Evolutionary conservation across 495 filamentous ascomycete species (phyloP).

Genomic region (Parachaetomium inaequale): DNA sequence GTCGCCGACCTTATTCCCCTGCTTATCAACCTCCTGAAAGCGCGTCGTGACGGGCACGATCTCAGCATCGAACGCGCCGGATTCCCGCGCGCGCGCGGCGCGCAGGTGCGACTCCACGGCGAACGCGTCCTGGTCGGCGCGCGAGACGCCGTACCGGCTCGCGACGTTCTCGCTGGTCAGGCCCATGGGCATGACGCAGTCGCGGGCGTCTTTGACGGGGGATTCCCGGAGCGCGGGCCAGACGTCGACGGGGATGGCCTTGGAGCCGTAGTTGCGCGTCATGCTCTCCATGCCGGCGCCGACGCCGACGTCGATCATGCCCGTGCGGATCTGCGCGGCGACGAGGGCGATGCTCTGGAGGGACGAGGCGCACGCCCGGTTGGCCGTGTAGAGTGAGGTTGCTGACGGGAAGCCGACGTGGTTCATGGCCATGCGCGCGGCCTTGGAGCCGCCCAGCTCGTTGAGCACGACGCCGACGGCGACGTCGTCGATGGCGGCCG

Average conservation of each 20-base stretch:
- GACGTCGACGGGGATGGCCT: conserved; percentile 77
- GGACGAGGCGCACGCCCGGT: conserved; percentile 78
- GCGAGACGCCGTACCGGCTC: conserved; percentile 64
- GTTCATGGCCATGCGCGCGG: conserved; percentile 84
- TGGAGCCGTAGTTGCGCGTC: conserved; percentile 80
- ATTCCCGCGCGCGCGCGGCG: conserved; percentile 62
- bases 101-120: conserved; percentile 69
- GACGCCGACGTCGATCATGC: conserved; percentile 72
- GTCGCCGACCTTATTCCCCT: conserved; percentile 53
- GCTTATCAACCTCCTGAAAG: conserved; percentile 61
- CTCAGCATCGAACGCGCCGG: conserved; percentile 70
- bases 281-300: conserved; percentile 92
- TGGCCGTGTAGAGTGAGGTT: conserved; percentile 78
- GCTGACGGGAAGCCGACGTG: conserved; percentile 69
- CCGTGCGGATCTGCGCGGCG: conserved; percentile 66
- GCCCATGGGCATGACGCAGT: conserved; percentile 94
- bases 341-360: conserved; percentile 70
- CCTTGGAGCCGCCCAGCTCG: conserved; percentile 87
- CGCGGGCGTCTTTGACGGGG: conserved; percentile 62
- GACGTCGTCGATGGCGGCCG: conserved; percentile 70
- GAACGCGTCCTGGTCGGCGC: conserved; percentile 79
- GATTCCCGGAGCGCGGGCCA: conserved; percentile 69
- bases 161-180: conserved; percentile 91
- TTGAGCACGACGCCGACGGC: conserved; percentile 83
- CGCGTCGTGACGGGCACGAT: conserved; percentile 70